Evolutionary conservation across 768 basidiomycete species (phyloP), one percentile per base, ranked within the genome.

Genomic region (Leccinum boreale): DNA sequence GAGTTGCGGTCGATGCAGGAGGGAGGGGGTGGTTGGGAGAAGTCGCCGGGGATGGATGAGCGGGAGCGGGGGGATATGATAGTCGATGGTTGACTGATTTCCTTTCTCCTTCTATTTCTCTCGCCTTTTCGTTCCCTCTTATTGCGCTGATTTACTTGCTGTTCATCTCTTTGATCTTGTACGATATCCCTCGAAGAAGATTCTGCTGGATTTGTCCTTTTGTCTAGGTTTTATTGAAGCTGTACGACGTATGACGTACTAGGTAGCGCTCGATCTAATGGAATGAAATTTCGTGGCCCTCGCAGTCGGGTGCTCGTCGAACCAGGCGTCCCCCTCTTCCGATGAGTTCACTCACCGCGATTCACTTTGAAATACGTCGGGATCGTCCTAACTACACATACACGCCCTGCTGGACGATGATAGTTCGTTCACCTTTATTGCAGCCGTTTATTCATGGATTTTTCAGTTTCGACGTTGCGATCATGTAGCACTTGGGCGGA

Each of bases 341-440:
- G 21, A 48, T 10, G 4, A 48, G 5, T 19, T 3, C 14, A 23
- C 5, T 4, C 33, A 24, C 33, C 23, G n/a, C 24, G 36, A 39
- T 10, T 29, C 50, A 7, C 31, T 28, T 15, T 24, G 26, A 80
- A 79, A 77, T 31, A 31, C 10, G 31, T 31, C 31, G 4, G 29
- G 29, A 31, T 31, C 11, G 10, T 31, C 29, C 29, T 31, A 11
- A 31, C 29, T 31, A 0, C 10, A 31, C 29, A 12, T 80, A 80
- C 66, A 80, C 78, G 9, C 69, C 80, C 10, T 80, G 77, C 61
- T 80, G 79, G 79, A 77, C 77, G 1, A 54, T 80, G 17, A 67
- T 79, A 24, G 75, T 80, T 62, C 74, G 78, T 62, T 9, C 28
- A 28, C 28, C 28, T 28, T 28, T 28, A 28, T 67, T 67, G 29